Conservation (phyloP, 1,284 basidiomycete genomes). For the Boletus mariae region DNA sequence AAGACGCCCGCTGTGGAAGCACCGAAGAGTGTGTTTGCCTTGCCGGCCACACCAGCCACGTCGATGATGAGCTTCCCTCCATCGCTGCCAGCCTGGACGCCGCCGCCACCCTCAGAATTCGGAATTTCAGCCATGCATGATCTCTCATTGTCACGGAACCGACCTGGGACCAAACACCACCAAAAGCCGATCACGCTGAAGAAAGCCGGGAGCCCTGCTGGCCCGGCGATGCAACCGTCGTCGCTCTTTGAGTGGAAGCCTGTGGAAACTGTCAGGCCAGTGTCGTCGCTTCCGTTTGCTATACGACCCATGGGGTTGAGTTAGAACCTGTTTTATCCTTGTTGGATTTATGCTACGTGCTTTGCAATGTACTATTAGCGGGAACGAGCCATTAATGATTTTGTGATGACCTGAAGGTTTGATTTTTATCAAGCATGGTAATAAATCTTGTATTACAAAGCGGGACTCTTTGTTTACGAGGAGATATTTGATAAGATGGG, state of each 20-base stretch:
- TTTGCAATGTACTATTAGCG: background rate
- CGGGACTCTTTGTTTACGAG: no score
- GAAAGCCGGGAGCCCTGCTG: constrained; percentile 33
- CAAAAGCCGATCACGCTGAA: constrained; percentile 41
- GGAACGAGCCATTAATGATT: no score
- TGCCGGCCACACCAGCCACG: constrained; percentile 20
- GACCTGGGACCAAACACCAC: constrained; percentile 38
- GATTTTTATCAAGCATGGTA: no score
- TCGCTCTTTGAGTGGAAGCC: constrained; percentile 63
- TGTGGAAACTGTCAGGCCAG: constrained; percentile 44
- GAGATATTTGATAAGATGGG: no score
- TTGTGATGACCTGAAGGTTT: no score
- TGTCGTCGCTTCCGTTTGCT: constrained; percentile 33
- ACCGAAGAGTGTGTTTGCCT: background rate
- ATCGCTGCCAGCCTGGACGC: constrained; percentile 20
- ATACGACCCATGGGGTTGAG: constrained; percentile 20
- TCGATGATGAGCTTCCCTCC: constrained; percentile 23
- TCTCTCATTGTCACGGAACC: constrained; percentile 28
- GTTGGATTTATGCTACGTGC: background rate
- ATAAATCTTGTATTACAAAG: no score
- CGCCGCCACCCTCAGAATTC: constrained; percentile 14
- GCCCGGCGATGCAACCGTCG: constrained; percentile 31
- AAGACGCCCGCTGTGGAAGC: constrained; percentile 3
- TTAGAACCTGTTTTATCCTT: constrained; percentile 4
- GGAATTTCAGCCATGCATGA: constrained; percentile 23